These are phyloP conservation scores for Teratosphaeria nubilosa DNA, from an alignment of 2,329 filamentous ascomycete species.

Conservation along the genomic window DNA sequence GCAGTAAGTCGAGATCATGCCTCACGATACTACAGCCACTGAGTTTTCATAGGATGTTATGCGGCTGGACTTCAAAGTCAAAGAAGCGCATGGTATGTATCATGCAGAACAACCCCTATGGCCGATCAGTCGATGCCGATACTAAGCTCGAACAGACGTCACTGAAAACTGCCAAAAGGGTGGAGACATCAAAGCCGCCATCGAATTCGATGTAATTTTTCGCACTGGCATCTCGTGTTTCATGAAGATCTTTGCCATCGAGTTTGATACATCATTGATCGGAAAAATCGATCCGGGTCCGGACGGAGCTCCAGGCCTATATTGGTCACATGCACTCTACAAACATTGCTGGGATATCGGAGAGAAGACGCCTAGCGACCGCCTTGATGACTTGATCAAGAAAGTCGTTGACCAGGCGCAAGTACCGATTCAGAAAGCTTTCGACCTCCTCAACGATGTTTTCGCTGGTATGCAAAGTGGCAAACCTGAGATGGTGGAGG, in stretches of 20 bases:
- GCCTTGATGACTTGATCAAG: neutral
- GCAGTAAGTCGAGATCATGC: neutral
- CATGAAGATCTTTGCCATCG: neutral
- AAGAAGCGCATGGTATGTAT: neutral
- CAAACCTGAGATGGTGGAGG: neutral
- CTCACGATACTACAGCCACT: neutral
- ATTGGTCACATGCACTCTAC: neutral
- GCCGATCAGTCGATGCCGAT: neutral
- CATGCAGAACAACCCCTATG: neutral
- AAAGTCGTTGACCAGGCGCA: neutral
- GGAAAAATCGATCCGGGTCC: neutral
- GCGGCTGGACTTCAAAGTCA: neutral
- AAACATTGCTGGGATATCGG: neutral
- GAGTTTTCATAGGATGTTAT: neutral
- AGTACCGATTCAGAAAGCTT: neutral
- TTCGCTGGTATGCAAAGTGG: neutral
- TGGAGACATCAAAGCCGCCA: neutral
- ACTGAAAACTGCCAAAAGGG: neutral
- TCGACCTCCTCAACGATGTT: neutral
- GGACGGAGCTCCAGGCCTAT: neutral
- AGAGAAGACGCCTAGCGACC: neutral
- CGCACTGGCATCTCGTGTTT: neutral
- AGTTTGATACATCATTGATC: neutral
- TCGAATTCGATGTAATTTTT: neutral
- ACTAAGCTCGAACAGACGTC: neutral